Conservation (phyloP, 2,329 filamentous ascomycete species). For the Cladorrhinum sp. region DNA sequence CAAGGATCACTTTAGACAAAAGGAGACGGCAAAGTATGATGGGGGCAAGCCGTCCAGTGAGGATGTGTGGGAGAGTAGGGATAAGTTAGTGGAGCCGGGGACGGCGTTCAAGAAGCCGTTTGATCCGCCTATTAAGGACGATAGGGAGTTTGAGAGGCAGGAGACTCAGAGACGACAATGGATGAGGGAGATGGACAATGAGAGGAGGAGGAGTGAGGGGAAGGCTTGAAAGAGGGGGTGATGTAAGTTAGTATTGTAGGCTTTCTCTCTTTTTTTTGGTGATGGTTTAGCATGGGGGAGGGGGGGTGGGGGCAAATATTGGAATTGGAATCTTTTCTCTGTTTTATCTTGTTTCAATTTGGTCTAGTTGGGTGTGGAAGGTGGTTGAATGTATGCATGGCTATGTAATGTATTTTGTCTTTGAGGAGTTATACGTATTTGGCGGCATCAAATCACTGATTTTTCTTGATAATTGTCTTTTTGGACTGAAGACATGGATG, state of each 20-base stretch:
- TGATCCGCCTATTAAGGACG: conserved; percentile 35
- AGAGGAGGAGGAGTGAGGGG: not conserved
- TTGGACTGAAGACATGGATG: no score
- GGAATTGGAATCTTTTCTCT: not conserved
- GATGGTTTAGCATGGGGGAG: not conserved
- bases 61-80: conserved; percentile 81
- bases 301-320: not conserved
- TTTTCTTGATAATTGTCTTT: no score
- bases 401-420: not conserved
- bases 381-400: not conserved
- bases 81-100: conserved; percentile 53
- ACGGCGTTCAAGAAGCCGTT: conserved; percentile 45
- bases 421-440: no score
- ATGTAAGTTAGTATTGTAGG: not conserved
- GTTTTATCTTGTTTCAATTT: not conserved
- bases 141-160: conserved; percentile 42
- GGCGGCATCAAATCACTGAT: no score
- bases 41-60: conserved; percentile 70
- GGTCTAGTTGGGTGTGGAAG: no score
- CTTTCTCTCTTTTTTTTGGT: not conserved
- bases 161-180: conserved; percentile 38
- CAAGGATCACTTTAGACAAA: conserved; percentile 64
- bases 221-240: not conserved
- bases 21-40: conserved; percentile 62
- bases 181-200: conserved; percentile 31